These are phyloP conservation scores for Pythium brassicae DNA, from an alignment of 352 stramenopile species.

Conservation along the genomic window DNA sequence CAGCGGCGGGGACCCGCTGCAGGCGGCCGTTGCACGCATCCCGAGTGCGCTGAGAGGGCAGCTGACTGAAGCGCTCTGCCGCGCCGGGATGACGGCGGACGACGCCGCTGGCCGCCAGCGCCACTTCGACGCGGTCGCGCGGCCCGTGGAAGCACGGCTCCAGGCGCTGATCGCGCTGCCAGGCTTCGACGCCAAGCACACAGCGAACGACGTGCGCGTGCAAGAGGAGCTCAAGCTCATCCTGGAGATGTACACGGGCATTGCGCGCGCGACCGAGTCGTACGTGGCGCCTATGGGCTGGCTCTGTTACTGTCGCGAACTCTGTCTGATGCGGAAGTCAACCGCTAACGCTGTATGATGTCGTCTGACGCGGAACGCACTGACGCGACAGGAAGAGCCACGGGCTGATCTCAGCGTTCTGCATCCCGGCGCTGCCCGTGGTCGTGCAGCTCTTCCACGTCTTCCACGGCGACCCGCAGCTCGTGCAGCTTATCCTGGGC, in stretches of 20 bases:
- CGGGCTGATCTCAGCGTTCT: slow-evolving; percentile 54
- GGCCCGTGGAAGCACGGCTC: slow-evolving; percentile 42
- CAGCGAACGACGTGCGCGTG: slow-evolving; percentile 53
- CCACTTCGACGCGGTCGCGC: slow-evolving; percentile 57
- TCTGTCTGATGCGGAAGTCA: too few relatives aligned
- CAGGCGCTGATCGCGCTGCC: slow-evolving; percentile 51
- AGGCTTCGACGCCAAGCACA: slow-evolving; percentile 56
- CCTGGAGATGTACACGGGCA: slow-evolving; percentile 72
- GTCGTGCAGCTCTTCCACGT: slow-evolving; percentile 75
- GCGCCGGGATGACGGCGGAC: slow-evolving; percentile 58
- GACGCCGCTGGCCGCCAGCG: slow-evolving; percentile 32
- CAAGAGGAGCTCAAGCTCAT: slow-evolving; percentile 77
- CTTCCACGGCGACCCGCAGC: slow-evolving; percentile 67
- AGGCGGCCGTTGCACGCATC: slow-evolving; percentile 50
- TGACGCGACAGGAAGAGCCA: slow-evolving; percentile 33
- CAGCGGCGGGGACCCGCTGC: slow-evolving; percentile 24
- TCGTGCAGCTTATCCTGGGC: slow-evolving; percentile 68
- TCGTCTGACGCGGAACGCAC: not conserved
- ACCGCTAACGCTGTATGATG: not conserved
- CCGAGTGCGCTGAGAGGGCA: slow-evolving; percentile 52
- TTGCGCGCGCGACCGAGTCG: slow-evolving; percentile 67
- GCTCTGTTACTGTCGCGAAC: not conserved
- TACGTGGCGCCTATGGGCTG: slow-evolving; percentile 22
- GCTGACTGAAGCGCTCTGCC: slow-evolving; percentile 66
- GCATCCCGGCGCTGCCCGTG: slow-evolving; percentile 60